These are phyloP conservation scores for Hypericum perforatum DNA, from an alignment of 345 rosid genomes.

Conservation along the genomic window DNA sequence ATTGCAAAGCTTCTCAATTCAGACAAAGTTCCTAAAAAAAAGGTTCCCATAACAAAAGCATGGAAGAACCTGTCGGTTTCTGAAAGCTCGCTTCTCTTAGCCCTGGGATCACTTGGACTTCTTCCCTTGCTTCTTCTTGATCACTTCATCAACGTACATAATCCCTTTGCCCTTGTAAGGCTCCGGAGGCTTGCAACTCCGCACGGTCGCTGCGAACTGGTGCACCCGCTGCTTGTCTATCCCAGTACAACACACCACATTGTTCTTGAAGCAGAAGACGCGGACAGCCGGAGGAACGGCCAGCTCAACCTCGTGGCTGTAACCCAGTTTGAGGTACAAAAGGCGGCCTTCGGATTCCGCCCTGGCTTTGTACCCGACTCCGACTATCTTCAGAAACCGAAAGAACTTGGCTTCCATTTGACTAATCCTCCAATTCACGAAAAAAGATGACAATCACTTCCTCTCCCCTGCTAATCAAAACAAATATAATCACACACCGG, in stretches of 20 bases:
- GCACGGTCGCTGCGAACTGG: conserved; percentile 66
- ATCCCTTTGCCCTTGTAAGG: conserved; percentile 75
- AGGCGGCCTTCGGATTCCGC: conserved; percentile 59
- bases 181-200: conserved; percentile 79
- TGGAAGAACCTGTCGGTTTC: too few relatives aligned
- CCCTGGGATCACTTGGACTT: conserved; percentile 39
- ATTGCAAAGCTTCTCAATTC: too few relatives aligned
- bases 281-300: conserved; percentile 70
- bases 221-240: conserved; percentile 72
- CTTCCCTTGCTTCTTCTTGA: conserved; percentile 69
- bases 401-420: conserved; percentile 61
- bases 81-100: too few relatives aligned
- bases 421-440: too few relatives aligned
- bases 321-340: conserved; percentile 58
- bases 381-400: conserved; percentile 62
- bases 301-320: conserved; percentile 80
- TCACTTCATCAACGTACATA: conserved; percentile 60
- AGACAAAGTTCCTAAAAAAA: too few relatives aligned
- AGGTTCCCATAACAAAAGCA: too few relatives aligned
- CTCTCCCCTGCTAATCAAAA: too few relatives aligned
- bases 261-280: conserved; percentile 81
- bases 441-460: too few relatives aligned
- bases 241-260: conserved; percentile 79
- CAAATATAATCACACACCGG: too few relatives aligned
- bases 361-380: conserved; percentile 81